These are phyloP conservation scores for Phytophthora quininea DNA, from an alignment of 352 stramenopile species.

Conservation along the genomic window DNA sequence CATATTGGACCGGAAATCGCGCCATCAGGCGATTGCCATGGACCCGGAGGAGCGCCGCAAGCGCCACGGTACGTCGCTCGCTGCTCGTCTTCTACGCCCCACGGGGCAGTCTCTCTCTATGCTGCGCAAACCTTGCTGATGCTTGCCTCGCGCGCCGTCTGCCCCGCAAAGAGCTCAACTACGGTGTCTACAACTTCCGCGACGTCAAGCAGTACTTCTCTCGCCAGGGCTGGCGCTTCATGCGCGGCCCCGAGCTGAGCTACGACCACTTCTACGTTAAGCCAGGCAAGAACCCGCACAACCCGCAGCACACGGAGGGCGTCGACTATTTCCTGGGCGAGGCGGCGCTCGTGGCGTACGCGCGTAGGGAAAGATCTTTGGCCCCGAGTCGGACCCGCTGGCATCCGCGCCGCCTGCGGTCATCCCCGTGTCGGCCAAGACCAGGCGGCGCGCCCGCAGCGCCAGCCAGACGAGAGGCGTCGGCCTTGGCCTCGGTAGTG, in stretches of 20 bases:
- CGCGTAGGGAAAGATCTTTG: constrained; percentile 40
- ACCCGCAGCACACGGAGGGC: constrained; percentile 25
- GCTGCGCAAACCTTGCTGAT: not conserved
- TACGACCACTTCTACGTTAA: constrained; percentile 60
- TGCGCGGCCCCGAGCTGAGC: constrained; percentile 27
- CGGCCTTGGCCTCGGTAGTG: constrained; percentile 1
- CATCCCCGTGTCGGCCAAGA: not conserved
- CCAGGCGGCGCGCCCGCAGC: constrained; percentile 19
- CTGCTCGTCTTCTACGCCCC: not conserved
- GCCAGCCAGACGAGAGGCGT: constrained; percentile 2
- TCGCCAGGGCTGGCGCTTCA: constrained; percentile 26
- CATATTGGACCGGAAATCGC: too few relatives aligned
- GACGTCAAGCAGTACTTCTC: constrained; percentile 47
- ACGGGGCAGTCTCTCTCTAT: too few relatives aligned
- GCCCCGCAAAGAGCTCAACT: constrained; percentile 31
- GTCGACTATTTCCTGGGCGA: constrained; percentile 51
- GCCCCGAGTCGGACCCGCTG: constrained; percentile 13
- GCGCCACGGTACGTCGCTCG: constrained; percentile 24
- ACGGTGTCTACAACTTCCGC: constrained; percentile 50
- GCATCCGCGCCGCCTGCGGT: not conserved
- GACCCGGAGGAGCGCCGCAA: constrained; percentile 30
- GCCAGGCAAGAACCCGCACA: constrained; percentile 32
- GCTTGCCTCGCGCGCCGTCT: not conserved
- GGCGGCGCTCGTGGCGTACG: constrained; percentile 42
- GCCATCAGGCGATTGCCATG: constrained; percentile 3